Percentiles rank a stretch among this genome's conserved stretches.
These are phyloP conservation scores for Talaromyces sp. DNA, from an alignment of 2,329 filamentous ascomycete genomes.

Conservation along the genomic window DNA sequence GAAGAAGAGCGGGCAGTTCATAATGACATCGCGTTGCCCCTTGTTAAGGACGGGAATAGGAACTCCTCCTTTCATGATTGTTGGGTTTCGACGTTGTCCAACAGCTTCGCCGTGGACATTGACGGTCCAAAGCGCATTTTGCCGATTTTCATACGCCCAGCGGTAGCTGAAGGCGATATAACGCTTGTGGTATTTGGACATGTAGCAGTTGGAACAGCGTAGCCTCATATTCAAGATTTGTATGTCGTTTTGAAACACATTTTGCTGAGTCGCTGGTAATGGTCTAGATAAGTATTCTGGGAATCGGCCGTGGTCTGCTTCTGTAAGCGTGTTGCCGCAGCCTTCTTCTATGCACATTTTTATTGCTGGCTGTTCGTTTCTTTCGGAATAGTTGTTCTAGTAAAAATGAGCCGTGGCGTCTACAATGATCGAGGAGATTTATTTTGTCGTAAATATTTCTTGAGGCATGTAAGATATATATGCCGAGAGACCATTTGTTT, in stretches of 20 bases:
- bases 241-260: background rate
- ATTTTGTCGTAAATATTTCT: background rate
- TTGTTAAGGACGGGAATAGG: background rate
- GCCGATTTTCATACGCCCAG: background rate
- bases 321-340: background rate
- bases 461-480: too few species aligned
- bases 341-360: slow-evolving; percentile 3
- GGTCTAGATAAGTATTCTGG: background rate
- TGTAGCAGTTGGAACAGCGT: background rate
- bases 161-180: slow-evolving; percentile 1
- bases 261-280: background rate
- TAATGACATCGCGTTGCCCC: background rate
- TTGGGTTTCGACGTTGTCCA: too few species aligned
- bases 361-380: too few species aligned
- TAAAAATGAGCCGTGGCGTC: too few species aligned
- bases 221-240: background rate
- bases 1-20: background rate
- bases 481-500: too few species aligned
- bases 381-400: too few species aligned
- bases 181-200: background rate
- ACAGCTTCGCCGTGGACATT: background rate
- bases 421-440: too few species aligned
- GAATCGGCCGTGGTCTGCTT: background rate
- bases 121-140: background rate
- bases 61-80: background rate